Evolutionary conservation across 495 filamentous ascomycete genomes (phyloP).

Genomic region (Echria macrotheca): DNA sequence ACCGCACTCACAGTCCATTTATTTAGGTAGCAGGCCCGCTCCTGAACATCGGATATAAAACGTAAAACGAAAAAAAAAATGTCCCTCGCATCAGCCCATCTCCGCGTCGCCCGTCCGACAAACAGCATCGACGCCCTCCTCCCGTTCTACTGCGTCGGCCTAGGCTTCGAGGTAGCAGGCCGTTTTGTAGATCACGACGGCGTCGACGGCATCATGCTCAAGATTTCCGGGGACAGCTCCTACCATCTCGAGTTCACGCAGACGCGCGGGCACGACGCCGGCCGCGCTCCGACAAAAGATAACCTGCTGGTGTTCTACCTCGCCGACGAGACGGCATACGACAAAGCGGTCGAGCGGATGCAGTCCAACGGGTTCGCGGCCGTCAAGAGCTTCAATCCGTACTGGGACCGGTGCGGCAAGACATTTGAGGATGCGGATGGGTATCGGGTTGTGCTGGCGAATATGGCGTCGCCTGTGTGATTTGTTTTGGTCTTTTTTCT

Average conservation of each 20-base stretch:
- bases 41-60: no score
- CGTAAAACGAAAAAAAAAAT: no score
- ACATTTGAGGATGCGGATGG: constrained; percentile 35
- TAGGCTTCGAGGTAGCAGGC: constrained; percentile 26
- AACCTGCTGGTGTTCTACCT: constrained; percentile 33
- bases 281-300: constrained; percentile 29
- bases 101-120: constrained; percentile 32
- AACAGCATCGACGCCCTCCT: constrained; percentile 26
- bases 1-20: no score
- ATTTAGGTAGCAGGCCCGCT: no score
- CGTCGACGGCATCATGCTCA: constrained; percentile 29
- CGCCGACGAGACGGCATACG: constrained; percentile 15
- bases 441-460: constrained; percentile 31
- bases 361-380: constrained; percentile 16
- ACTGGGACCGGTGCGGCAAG: constrained; percentile 30
- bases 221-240: constrained; percentile 8
- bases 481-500: no score
- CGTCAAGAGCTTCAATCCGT: constrained; percentile 29
- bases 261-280: constrained; percentile 18
- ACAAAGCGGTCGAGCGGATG: constrained; percentile 23
- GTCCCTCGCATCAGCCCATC: constrained; percentile 19
- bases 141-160: constrained; percentile 28
- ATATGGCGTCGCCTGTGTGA: constrained; percentile 23
- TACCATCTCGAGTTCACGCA: constrained; percentile 33
- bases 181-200: constrained; percentile 25